phyloP scores from a whole-genome alignment of 2,329 filamentous ascomycete species.

The Hymenoscyphus infarciens region DNA sequence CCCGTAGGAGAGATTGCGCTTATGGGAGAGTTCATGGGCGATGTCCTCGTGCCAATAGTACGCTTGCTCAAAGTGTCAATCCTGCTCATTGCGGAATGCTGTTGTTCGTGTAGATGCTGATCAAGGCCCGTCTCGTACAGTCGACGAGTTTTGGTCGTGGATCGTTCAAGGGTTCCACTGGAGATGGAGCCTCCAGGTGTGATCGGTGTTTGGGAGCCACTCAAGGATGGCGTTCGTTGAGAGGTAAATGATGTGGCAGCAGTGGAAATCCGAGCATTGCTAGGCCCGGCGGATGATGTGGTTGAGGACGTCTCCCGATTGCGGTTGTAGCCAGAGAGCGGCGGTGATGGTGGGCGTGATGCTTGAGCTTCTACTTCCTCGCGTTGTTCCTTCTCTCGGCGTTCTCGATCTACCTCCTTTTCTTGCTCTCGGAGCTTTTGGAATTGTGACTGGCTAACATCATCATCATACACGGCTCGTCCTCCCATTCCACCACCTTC shows the following conservation, averaged over 20 bases:
- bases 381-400: constrained; percentile 31
- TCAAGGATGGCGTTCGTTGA: constrained; percentile 53
- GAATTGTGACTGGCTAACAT: constrained; percentile 78
- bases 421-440: constrained; percentile 63
- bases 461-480: constrained; percentile 78
- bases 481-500: constrained; percentile 51
- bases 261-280: constrained; percentile 72
- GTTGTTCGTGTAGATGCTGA: constrained; percentile 77
- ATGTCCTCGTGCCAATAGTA: constrained; percentile 28
- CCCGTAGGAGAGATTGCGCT: constrained; percentile 36
- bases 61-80: constrained; percentile 73
- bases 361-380: constrained; percentile 37
- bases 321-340: constrained; percentile 61
- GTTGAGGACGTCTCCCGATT: constrained; percentile 87
- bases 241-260: constrained; percentile 87
- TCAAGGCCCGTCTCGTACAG: constrained; percentile 81
- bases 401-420: constrained; percentile 37
- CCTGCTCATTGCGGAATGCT: constrained; percentile 70
- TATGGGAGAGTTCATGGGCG: constrained; percentile 30
- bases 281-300: constrained; percentile 63
- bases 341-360: constrained; percentile 51
- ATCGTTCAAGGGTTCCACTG: constrained; percentile 55
- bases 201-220: constrained; percentile 45
- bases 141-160: constrained; percentile 65
- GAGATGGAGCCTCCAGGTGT: constrained; percentile 37